Evolutionary conservation across 306 rosid species (phyloP), one percentile per base, ranked within the genome.

Genomic region (Vigna unguiculata): DNA sequence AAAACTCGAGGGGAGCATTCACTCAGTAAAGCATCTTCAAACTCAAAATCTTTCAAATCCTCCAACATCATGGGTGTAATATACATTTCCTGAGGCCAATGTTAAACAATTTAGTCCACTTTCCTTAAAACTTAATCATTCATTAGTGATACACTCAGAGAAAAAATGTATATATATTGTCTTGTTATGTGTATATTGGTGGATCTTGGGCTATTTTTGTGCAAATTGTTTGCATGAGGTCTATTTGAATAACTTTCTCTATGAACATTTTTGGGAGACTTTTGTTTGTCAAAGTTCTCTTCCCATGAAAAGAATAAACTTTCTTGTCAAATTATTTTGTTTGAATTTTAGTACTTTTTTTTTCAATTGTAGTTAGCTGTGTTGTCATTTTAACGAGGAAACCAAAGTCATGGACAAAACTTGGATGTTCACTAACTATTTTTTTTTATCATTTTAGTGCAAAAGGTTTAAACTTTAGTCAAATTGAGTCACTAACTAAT

Each of bases 41-140:
- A 85, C 95, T 74, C 88, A 80, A 69, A 86, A 81, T 53, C 32
- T 94, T 71, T 90, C 96, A 38, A 41, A 92, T 71, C 97, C 91
- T 80, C 88, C 92, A 82, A 87, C 78, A 83, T 89, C 95, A 10
- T 75, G 62, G 71, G 17, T 90, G 75, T 89, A 90, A 72, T 89
- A 87, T 82, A 87, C 98, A n/a, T 90, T 92, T 86, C 95, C 96
- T 16, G 85, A 86, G 97, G 98, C 91, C 19, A 7, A 92, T 85
- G 63, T 47, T 51, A 57, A 15, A 20, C 38, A 34, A 41, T 71
- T 69, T 28, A 20, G 36, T 63, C 34, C 57, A 25, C 43, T 53
- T 48, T 54, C 47, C 43, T 2, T 8, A 57, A 25, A 77, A 54
- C 49, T 69, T 25, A 3, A 48, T 74, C 59, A n/a, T 36, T 24